phyloP scores from a whole-genome alignment of 352 stramenopile species.

The Sclerospora graminicola region DNA sequence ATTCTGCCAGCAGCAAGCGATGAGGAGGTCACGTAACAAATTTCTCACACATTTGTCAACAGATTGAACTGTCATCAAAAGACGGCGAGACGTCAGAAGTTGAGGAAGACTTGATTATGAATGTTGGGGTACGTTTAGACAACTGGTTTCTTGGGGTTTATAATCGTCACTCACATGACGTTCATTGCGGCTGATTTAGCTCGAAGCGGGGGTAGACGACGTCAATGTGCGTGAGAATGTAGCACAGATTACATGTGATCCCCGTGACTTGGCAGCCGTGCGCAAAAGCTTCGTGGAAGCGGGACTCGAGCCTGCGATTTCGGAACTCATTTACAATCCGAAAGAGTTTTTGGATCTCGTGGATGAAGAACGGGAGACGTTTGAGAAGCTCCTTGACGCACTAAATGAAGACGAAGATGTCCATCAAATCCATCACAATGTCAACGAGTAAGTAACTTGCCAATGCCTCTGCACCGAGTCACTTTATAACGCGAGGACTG shows the following conservation, averaged over 20 bases:
- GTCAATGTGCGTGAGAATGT: slow-evolving; percentile 50
- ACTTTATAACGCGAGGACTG: neutral
- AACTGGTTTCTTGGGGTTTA: neutral
- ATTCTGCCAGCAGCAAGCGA: neutral
- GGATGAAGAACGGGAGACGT: slow-evolving; percentile 35
- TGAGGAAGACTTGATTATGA: slow-evolving; percentile 68
- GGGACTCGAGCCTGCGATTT: slow-evolving; percentile 54
- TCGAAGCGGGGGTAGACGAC: slow-evolving; percentile 63
- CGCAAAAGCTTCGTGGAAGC: slow-evolving; percentile 40
- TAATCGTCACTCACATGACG: neutral
- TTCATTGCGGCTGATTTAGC: slow-evolving; percentile 15
- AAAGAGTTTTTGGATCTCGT: slow-evolving; percentile 70
- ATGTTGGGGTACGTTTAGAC: slow-evolving; percentile 36
- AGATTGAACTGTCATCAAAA: slow-evolving; percentile 32
- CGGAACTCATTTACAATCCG: slow-evolving; percentile 71
- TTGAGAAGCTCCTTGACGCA: slow-evolving; percentile 69
- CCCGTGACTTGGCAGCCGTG: slow-evolving; percentile 48
- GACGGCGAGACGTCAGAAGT: slow-evolving; percentile 9
- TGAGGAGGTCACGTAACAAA: neutral
- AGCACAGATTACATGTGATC: slow-evolving; percentile 64
- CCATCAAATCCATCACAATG: slow-evolving; percentile 74
- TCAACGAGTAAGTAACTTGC: too few relatives aligned
- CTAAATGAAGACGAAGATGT: slow-evolving; percentile 77
- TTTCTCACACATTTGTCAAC: neutral
- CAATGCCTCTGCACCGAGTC: neutral